Evolutionary conservation across 768 basidiomycete species (phyloP), one percentile per base, ranked within the genome.

Genomic region (Mycena capillaripes): DNA sequence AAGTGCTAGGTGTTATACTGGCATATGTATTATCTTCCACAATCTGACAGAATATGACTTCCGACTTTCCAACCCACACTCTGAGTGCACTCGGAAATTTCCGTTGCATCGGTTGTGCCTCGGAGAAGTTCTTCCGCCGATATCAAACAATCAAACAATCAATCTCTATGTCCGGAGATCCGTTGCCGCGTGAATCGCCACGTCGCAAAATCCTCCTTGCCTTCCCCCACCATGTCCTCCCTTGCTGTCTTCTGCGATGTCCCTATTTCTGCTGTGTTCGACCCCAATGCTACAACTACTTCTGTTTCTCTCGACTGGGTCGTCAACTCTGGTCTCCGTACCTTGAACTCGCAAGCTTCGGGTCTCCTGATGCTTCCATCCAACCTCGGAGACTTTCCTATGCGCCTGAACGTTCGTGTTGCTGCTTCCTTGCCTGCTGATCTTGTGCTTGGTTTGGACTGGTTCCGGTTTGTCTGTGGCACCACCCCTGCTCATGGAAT

Each of bases 231-330:
- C 40, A 42, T 42, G 40, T 10, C 17, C 11, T 42, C 40, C 40
- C 30, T 12, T 9, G 27, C 40, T 19, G 46, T 55, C 6, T 66
- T 66, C 65, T 66, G 53, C 42, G 19, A 23, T 57, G 12, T 57
- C 2, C 10, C 36, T 23, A 6, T 66, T 2, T 66, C 55, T 17
- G 16, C 30, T 27, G n/a, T 4, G 14, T 59, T 59, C 46, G 44
- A 67, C 23, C 19, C n/a, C 23, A 29, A 27, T 48, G 29, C 57
- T 34, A 19, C 66, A 27, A 4, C 11, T 8, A 23, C 66, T 34
- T 48, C 16, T 36, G 56, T 67, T 30, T 67, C 66, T 27, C 56
- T 67, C 42, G 66, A 57, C 25, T 67, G 66, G 64, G 40, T 66
- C 4, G 14, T 66, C 1, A 66, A 66, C 29, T 40, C 63, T 53